Base-by-base conservation (phyloP, 768 basidiomycete genomes). In the Postia placenta region DNA sequence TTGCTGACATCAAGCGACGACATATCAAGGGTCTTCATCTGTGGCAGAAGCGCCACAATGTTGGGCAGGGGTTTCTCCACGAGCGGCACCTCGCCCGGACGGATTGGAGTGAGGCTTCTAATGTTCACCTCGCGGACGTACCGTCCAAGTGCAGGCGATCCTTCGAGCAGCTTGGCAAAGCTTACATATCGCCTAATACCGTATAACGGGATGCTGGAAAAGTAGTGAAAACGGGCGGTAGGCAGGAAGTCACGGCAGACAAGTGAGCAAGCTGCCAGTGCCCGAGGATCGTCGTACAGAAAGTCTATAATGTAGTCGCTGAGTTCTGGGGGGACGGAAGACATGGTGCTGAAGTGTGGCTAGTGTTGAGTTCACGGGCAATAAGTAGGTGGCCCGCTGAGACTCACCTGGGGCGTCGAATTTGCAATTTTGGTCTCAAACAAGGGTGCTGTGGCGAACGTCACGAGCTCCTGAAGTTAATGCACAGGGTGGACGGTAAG, bases 241-340 rank as follows among this genome's bases (percentile, higher is more conserved):
- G 62, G 62, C n/a, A 60, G 54, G 62, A 62, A 66, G 11, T 54
- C 35, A 2, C 60, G 60, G 38, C 58, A 64, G 15, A 60, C 55
- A 25, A 63, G 53, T 5, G 56, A 55, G 42, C 61, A 64, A 1
- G 53, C 52, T 20, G 42, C 44, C 23, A 68, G 56, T 12, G 63
- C 25, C 1, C 23, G 37, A 14, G 47, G 47, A 36, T 68, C 61
- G 25, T 60, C 51, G 54, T 68, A 57, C 26, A 68, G 61, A 45
- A 57, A 61, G 56, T 68, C 66, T 52, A 68, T 54, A 35, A 68
- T 58, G 41, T 55, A 59, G 56, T 68, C 65, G 37, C 56, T 54
- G 42, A 68, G 56, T 54, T 68, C 67, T 36, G 62, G 57, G 12
- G 74, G 73, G 14, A 74, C 49, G 11, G 20, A 33, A 19, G 55